Evolutionary conservation across 2,329 filamentous ascomycete species (phyloP).

Genomic region (Atkinsonella hypoxylon): DNA sequence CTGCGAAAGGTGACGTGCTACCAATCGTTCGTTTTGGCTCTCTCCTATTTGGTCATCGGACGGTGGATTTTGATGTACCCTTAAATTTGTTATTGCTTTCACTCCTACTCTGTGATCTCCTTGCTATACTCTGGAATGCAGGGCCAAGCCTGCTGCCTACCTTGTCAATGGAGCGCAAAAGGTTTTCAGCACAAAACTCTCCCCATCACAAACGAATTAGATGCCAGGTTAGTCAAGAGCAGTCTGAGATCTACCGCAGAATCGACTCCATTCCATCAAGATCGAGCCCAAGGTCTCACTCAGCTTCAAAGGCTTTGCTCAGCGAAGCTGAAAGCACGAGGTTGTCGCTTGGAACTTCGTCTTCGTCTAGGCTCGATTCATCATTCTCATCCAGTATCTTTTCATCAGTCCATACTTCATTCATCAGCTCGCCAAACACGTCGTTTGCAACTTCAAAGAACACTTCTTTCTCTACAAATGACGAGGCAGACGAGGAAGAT

Average conservation of each 20-base stretch:
- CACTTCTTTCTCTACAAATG: conserved; percentile 3
- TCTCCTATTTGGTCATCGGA: neutral
- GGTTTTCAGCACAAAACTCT: neutral
- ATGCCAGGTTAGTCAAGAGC: conserved; percentile 6
- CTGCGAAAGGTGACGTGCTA: neutral
- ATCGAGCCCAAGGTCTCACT: neutral
- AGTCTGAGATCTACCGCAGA: conserved; percentile 1
- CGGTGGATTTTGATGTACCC: neutral
- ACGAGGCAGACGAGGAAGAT: neutral
- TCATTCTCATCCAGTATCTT: conserved; percentile 1
- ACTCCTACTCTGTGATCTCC: neutral
- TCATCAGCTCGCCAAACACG: neutral
- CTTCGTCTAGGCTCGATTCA: neutral
- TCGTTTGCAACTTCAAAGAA: conserved; percentile 3
- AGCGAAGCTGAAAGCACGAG: neutral
- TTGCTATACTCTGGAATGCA: neutral
- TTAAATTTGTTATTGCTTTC: neutral
- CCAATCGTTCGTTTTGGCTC: conserved; percentile 1
- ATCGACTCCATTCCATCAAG: conserved; percentile 5
- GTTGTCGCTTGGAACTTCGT: neutral
- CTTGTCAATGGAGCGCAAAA: conserved; percentile 6
- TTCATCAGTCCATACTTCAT: neutral
- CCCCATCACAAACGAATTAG: conserved; percentile 2
- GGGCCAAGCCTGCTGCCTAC: neutral
- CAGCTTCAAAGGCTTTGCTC: neutral